Percentiles rank a stretch among this genome's conserved stretches.
phyloP scores from a whole-genome alignment of 257 asterid species.

The Forsythia suspensa region DNA sequence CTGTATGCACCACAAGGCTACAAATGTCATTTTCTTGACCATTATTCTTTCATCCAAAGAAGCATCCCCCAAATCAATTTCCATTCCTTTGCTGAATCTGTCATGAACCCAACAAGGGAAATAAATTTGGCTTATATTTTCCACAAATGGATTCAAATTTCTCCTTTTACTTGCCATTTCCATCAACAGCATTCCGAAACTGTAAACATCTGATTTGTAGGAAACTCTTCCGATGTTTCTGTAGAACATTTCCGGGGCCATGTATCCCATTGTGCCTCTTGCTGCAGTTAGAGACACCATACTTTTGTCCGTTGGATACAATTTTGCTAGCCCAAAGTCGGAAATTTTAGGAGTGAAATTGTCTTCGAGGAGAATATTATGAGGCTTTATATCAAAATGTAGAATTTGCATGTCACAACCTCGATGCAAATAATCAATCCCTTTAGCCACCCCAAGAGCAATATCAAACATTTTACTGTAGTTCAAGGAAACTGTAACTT shows the following conservation, averaged over 20 bases:
- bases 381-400: slow-evolving; percentile 34
- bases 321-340: slow-evolving; percentile 22
- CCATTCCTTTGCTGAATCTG: neutral
- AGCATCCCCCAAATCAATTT: neutral
- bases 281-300: slow-evolving; percentile 13
- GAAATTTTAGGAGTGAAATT: slow-evolving; percentile 22
- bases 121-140: slow-evolving; percentile 14
- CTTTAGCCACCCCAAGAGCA: slow-evolving; percentile 24
- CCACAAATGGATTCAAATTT: slow-evolving; percentile 4
- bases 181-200: slow-evolving; percentile 27
- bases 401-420: slow-evolving; percentile 23
- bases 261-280: slow-evolving; percentile 32
- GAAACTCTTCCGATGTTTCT: slow-evolving; percentile 23
- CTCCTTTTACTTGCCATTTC: slow-evolving; percentile 23
- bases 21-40: neutral
- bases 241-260: slow-evolving; percentile 26
- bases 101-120: slow-evolving; percentile 7
- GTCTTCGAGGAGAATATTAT: slow-evolving; percentile 29
- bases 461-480: slow-evolving; percentile 19
- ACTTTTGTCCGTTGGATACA: slow-evolving; percentile 7
- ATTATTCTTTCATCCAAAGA: neutral
- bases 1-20: neutral
- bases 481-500: neutral
- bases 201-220: slow-evolving; percentile 27
- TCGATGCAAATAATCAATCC: slow-evolving; percentile 1